These are phyloP conservation scores for Nemania bipapillata DNA, from an alignment of 2,329 filamentous ascomycete genomes.

Conservation along the genomic window DNA sequence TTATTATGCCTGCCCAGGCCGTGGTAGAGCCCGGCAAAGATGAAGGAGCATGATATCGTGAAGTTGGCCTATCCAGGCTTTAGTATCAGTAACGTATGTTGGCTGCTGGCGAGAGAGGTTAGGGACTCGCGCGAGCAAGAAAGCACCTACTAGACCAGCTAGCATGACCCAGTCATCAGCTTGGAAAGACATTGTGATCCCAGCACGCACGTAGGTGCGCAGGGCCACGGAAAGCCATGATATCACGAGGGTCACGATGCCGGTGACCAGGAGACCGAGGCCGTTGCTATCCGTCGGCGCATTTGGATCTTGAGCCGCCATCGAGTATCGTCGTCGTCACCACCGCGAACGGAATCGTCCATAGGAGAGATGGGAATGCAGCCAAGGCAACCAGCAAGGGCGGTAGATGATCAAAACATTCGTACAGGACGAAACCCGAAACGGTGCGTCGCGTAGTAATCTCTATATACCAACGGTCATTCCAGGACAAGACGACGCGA, in stretches of 20 bases:
- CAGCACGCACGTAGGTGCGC: slow-evolving; percentile 48
- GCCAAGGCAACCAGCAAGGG: slow-evolving; percentile 34
- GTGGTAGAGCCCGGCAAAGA: slow-evolving; percentile 56
- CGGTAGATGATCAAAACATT: slow-evolving; percentile 25
- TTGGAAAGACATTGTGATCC: slow-evolving; percentile 54
- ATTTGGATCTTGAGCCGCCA: slow-evolving; percentile 50
- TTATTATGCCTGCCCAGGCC: slow-evolving; percentile 62
- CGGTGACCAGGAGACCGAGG: slow-evolving; percentile 46
- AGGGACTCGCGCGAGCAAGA: no score
- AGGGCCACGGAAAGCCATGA: slow-evolving; percentile 48
- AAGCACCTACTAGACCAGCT: slow-evolving; percentile 56
- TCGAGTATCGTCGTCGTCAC: slow-evolving; percentile 43
- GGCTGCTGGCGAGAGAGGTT: neutral
- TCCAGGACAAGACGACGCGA: slow-evolving; percentile 19
- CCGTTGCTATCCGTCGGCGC: slow-evolving; percentile 50
- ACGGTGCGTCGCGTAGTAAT: slow-evolving; percentile 9
- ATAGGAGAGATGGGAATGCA: slow-evolving; percentile 27
- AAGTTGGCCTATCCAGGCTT: slow-evolving; percentile 55
- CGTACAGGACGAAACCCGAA: neutral
- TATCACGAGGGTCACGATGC: slow-evolving; percentile 54
- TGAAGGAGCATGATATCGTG: slow-evolving; percentile 60
- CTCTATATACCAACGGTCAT: slow-evolving; percentile 27
- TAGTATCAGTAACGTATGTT: slow-evolving; percentile 29
- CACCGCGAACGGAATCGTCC: slow-evolving; percentile 40
- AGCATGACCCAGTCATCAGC: slow-evolving; percentile 67